Base-by-base conservation (phyloP, 1,139 yeast species). In the Candida smagusa region DNA sequence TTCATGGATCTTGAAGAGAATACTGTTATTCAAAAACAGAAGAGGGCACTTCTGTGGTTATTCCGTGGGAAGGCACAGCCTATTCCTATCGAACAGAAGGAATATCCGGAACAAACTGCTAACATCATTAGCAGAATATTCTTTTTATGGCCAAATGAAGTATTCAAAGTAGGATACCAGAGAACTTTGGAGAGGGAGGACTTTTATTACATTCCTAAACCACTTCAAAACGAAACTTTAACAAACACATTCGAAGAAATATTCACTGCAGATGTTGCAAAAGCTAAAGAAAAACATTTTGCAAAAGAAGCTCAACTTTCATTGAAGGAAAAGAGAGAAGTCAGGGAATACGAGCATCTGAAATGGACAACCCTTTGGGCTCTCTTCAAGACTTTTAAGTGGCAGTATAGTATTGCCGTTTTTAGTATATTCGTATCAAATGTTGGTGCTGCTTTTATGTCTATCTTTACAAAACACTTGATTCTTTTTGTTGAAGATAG, bases 121-220 rank as follows among this genome's bases (percentile, higher is more conserved):
- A 69, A 68, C 43, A 30, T 59, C 9, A 5, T 72, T 6, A 63
- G 67, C 12, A 51, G 55, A 42, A 31, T 64, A 1, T 71, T 72
- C 48, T 74, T 74, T 55, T 65, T 74, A 71, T 73, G 79, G 77
- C 45, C 74, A 36, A 44, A 49, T 25, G 80, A 79, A 1, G 50
- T 76, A 12, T 54, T 75, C 65, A 49, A 48, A 13, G 58, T 63
- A n/a, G 81, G 81, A 1, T 76, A 75, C 48, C 68, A 65, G 48
- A 58, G 81, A 42, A 74, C 79, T 3, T 54, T 76, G 37, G 62
- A 61, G 33, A 67, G 72, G 1, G 61, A 63, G 13, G 81, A 75
- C 50, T 54, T 76, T 43, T 74, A 58, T 47, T 48, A 44, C 19
- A 47, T 74, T 31, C 59, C 68, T 9, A 23, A n/a, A 4, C 60